phyloP scores from a whole-genome alignment of 148 eudicot species.

The Rhododendron griersonianum region DNA sequence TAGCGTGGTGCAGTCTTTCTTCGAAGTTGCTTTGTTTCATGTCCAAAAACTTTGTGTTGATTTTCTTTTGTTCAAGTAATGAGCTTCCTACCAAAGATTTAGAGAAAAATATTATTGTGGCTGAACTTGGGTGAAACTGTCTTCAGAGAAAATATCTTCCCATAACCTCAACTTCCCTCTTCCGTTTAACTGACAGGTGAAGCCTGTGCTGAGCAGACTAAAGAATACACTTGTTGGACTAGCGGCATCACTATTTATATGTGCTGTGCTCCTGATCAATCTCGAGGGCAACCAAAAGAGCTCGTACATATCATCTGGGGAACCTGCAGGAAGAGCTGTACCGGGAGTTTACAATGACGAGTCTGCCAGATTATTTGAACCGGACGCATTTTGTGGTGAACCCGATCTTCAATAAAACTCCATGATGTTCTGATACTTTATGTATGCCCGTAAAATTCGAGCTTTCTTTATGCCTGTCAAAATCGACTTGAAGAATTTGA shows the following conservation, averaged over 20 bases:
- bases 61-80: neutral
- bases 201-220: conserved; percentile 73
- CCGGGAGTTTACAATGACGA: conserved; percentile 81
- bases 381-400: conserved; percentile 55
- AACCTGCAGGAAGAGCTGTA: conserved; percentile 54
- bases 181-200: conserved; percentile 49
- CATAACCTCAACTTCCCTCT: neutral
- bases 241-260: conserved; percentile 48
- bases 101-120: neutral
- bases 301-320: conserved; percentile 22
- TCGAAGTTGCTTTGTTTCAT: neutral
- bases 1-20: neutral
- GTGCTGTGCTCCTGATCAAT: conserved; percentile 38
- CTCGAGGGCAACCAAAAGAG: conserved; percentile 41
- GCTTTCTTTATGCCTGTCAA: too few relatives aligned
- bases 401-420: neutral
- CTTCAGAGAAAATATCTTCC: neutral
- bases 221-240: conserved; percentile 68
- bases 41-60: neutral
- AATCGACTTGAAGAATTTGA: too few relatives aligned
- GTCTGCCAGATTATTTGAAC: conserved; percentile 89
- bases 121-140: neutral
- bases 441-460: too few relatives aligned
- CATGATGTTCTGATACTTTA: neutral
- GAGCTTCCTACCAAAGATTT: neutral